Evolutionary conservation across 2,329 filamentous ascomycete genomes (phyloP), one percentile per base, ranked within the genome.

Genomic region (Talaromyces sp.): DNA sequence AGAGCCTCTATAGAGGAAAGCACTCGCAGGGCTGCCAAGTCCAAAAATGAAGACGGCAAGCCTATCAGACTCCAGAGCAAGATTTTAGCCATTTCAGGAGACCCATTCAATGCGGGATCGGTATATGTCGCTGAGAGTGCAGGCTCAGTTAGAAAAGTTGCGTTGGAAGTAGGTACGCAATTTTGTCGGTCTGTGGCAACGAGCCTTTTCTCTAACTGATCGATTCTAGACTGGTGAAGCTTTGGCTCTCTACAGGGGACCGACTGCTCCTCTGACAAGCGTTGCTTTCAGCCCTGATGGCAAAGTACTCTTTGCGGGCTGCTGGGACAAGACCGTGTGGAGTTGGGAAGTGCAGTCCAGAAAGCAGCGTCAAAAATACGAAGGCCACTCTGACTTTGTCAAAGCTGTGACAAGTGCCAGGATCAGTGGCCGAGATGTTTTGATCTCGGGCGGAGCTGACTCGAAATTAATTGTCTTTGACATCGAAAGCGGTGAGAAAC

Each of bases 291-390:
- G 85, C 14, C 72, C 79, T 3, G 77, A 77, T 27, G 80, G 79
- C 62, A 88, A 82, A 1, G 71, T 97, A 11, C 57, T 77, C 27
- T 97, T 91, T 73, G 91, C 91, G 26, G 93, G 92, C 35, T 94
- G 88, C 61, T 99, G 94, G 94, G 93, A 99, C 77, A 96, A 96
- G 77, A 83, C 85, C 21, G 83, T 97, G 61, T 96, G 92, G 87
- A 89, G 88, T 32, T 97, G 91, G 89, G 82, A 90, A 67, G 77
- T 88, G 32, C 77, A 81, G 19, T 85, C 85, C 3, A 80, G 79
- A 50, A 72, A 79, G 31, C 75, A 79, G 1, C 79, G 78, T n/a
- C 81, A 78, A 63, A 86, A 81, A 64, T 92, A 87, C 66, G 82
- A 83, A 61, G 92, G 91, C 4, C 93, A 97, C 74, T 81, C 84